These are phyloP conservation scores for Epichloe baconii DNA, from an alignment of 2,329 filamentous ascomycete genomes.

Conservation along the genomic window DNA sequence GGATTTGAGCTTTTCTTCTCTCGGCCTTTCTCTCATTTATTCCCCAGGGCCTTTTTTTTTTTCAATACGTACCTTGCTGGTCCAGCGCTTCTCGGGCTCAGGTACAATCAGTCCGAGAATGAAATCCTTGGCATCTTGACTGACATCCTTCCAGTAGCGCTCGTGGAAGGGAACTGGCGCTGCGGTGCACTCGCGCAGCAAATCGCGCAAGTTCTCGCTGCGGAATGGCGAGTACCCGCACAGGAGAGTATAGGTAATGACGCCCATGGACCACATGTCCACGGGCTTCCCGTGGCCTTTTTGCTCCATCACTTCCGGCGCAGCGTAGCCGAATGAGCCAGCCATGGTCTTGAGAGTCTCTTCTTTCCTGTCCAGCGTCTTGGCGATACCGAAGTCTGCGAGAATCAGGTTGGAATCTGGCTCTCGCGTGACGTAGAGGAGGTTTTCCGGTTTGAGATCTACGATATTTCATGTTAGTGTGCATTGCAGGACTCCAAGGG, in stretches of 20 bases:
- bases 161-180: slow-evolving; percentile 88
- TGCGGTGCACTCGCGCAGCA: slow-evolving; percentile 86
- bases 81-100: slow-evolving; percentile 61
- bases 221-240: slow-evolving; percentile 98
- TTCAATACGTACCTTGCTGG: slow-evolving; percentile 50
- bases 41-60: too few relatives aligned
- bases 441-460: slow-evolving; percentile 98
- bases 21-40: background rate
- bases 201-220: slow-evolving; percentile 80
- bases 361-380: slow-evolving; percentile 84
- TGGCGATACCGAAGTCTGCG: slow-evolving; percentile 96
- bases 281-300: slow-evolving; percentile 95
- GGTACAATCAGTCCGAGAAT: slow-evolving; percentile 72
- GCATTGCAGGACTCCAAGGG: too few relatives aligned
- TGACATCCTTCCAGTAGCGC: slow-evolving; percentile 97
- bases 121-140: slow-evolving; percentile 88
- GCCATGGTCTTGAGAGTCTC: slow-evolving; percentile 97
- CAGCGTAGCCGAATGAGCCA: slow-evolving; percentile 94
- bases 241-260: slow-evolving; percentile 95
- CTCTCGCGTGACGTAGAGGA: slow-evolving; percentile 77
- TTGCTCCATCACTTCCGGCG: slow-evolving; percentile 97
- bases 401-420: slow-evolving; percentile 75
- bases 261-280: slow-evolving; percentile 98
- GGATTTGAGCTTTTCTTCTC: background rate
- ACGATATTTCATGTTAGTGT: background rate